A percentile compares a stretch with the other conserved stretches of the same genome.
Conservation (phyloP, 192 early-diverging fungal genomes). For the Umbelopsis sp. region DNA sequence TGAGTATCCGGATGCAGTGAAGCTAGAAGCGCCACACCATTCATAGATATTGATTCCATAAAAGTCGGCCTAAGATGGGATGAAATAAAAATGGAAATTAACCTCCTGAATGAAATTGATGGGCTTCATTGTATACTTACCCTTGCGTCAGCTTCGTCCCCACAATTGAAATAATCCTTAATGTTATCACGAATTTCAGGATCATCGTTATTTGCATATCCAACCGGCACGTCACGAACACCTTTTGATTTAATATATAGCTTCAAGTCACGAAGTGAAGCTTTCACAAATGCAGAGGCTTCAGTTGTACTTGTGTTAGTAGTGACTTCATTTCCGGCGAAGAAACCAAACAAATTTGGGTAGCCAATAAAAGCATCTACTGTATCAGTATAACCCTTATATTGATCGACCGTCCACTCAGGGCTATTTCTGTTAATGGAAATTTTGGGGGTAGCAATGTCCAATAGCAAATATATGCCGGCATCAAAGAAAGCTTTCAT, state of each 20-base stretch:
- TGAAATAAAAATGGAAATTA: constrained; percentile 9
- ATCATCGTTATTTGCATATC: constrained; percentile 76
- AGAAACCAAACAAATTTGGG: constrained; percentile 65
- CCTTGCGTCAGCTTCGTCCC: constrained; percentile 46
- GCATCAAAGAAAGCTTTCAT: constrained; percentile 63
- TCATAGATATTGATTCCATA: constrained; percentile 75
- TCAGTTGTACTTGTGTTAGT: constrained; percentile 61
- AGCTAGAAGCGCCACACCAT: constrained; percentile 70
- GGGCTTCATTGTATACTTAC: constrained; percentile 4
- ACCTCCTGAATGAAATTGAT: neutral
- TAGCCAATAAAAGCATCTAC: constrained; percentile 68
- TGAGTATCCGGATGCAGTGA: constrained; percentile 62
- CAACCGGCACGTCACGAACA: constrained; percentile 61
- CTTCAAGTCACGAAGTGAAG: constrained; percentile 67
- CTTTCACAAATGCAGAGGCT: constrained; percentile 68
- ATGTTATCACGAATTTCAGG: constrained; percentile 62
- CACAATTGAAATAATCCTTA: constrained; percentile 71
- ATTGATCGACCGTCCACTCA: constrained; percentile 55
- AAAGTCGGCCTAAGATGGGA: constrained; percentile 58
- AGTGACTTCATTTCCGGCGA: constrained; percentile 77
- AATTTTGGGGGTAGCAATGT: constrained; percentile 58
- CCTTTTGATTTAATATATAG: constrained; percentile 54
- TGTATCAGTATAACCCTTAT: constrained; percentile 55
- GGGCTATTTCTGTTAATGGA: constrained; percentile 67
- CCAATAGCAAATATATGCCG: constrained; percentile 72